Base-by-base conservation (phyloP, 495 filamentous ascomycete species). In the Penicillium longicatenatum region DNA sequence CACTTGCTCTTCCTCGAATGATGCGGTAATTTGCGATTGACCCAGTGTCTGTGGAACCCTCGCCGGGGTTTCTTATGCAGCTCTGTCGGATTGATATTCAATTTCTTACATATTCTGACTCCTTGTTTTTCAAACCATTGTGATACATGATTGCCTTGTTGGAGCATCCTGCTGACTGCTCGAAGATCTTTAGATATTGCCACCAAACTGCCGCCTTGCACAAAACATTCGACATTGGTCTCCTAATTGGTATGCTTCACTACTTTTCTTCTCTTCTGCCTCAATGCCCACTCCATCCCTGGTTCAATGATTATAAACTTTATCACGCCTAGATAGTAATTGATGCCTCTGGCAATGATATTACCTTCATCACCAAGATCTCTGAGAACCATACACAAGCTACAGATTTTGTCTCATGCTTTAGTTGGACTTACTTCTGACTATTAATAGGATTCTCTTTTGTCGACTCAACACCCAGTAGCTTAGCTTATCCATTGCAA, bases 11-110 rank as follows among this genome's bases (percentile, higher is more conserved):
- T 44, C 45, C 58, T 81, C 61, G 72, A 57, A 88, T 91, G 92
- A 95, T 93, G 91, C 83, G 73, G 89, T 94, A 96, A 96, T 96
- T 96, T 96, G 92, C 92, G 92, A 92, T 92, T 92, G 91, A 96
- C 86, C 76, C 75, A 70, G 75, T 71, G 73, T 75, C 82, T 86
- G 86, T 88, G 91, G 89, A 77, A 74, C 88, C 83, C 89, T 87
- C 86, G 91, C 92, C 90, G 83, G 90, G 82, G 87, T 80, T 79
- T 10, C 89, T 84, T 76, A 86, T 87, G 89, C 86, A 86, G 82
- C 69, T 61, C 75, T 79, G 79, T 63, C 69, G 82, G 63, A 79
- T 94, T 39, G 92, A 96, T 88, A 94, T 84, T 88, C 79, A 82
- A 84, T 91, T 91, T 92, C 91, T 96, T 94, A 95, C 90, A 94